Evolutionary conservation across 768 basidiomycete genomes (phyloP).

Genomic region (Lentinus brumalis): DNA sequence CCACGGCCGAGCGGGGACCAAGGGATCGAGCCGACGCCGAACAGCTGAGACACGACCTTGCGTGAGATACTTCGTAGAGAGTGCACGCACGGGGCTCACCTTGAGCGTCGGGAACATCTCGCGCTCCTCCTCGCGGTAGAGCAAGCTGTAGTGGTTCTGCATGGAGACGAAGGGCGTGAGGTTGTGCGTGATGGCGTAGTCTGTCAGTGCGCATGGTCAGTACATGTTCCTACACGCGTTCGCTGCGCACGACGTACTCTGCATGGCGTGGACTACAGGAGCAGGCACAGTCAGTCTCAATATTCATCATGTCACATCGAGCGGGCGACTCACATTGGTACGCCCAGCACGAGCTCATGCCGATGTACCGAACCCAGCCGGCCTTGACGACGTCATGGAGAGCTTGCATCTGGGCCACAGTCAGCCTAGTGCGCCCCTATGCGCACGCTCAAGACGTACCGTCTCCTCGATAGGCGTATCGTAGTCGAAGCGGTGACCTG

Average conservation of each 20-base stretch:
- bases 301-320: background rate
- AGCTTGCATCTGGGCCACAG: slow-evolving; percentile 41
- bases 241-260: slow-evolving; percentile 31
- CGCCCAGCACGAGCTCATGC: slow-evolving; percentile 41
- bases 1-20: slow-evolving; percentile 43
- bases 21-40: slow-evolving; percentile 37
- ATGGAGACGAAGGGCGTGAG: slow-evolving; percentile 61
- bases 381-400: slow-evolving; percentile 49
- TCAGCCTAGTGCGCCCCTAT: background rate
- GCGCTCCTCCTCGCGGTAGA: slow-evolving; percentile 64
- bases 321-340: slow-evolving; percentile 33
- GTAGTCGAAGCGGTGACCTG: slow-evolving; percentile 36
- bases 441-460: slow-evolving; percentile 7
- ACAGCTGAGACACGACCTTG: slow-evolving; percentile 8
- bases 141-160: slow-evolving; percentile 59
- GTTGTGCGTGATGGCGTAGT: slow-evolving; percentile 42
- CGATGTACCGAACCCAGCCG: slow-evolving; percentile 46
- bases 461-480: slow-evolving; percentile 46
- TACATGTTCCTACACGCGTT: too few species aligned
- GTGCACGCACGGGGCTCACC: slow-evolving; percentile 8
- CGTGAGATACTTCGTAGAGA: background rate
- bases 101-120: slow-evolving; percentile 55
- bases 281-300: slow-evolving; percentile 8
- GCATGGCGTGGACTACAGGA: slow-evolving; percentile 35
- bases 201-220: slow-evolving; percentile 42